Evolutionary conservation across 225 moss, liverwort and hornwort species (phyloP), one percentile per base, ranked within the genome.

Genomic region (Polytrichum commune): DNA sequence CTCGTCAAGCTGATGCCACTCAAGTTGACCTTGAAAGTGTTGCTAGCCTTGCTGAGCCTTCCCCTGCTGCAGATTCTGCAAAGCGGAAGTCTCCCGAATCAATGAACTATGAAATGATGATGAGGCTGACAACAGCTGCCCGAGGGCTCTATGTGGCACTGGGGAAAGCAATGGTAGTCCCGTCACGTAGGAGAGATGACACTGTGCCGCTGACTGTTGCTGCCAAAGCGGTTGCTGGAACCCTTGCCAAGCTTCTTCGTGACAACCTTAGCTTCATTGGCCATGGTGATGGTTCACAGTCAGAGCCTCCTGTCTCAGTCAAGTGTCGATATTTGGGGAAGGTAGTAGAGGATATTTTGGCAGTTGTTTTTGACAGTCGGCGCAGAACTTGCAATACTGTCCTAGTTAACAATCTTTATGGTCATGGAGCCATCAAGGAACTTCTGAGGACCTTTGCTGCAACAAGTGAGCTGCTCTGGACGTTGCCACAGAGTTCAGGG

Each of bases 131-230:
- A 2, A 82, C 79, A 75, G 92, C 91, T 68, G 88, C 85, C 54
- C 78, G 95, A 66, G 95, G 90, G 22, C 83, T 98, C 5, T 98
- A 94, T 69, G 91, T 91, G 66, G 97, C 95, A 25, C 63, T 98
- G 60, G 97, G 97, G 25, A 95, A 98, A 65, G 93, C 94, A 19
- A 90, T 95, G 84, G 87, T 98, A 63, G 74, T 95, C 75, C 97
- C 95, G 8, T 94, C 93, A n/a, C 94, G 97, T 62, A 90, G 92
- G 25, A 91, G 94, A 28, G 95, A 98, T 71, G 97, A 98, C 72
- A 84, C 85, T 67, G 85, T 91, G 29, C 92, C 79, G 33, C 77
- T 94, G 62, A 91, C 83, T 73, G 72, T 57, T n/a, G 84, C 92
- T 73, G 97, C 95, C 19, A 98, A 91, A 78, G 53, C 72, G 20